Evolutionary conservation across 768 basidiomycete genomes (phyloP), one percentile per base, ranked within the genome.

Genomic region (Lactarius indigo): DNA sequence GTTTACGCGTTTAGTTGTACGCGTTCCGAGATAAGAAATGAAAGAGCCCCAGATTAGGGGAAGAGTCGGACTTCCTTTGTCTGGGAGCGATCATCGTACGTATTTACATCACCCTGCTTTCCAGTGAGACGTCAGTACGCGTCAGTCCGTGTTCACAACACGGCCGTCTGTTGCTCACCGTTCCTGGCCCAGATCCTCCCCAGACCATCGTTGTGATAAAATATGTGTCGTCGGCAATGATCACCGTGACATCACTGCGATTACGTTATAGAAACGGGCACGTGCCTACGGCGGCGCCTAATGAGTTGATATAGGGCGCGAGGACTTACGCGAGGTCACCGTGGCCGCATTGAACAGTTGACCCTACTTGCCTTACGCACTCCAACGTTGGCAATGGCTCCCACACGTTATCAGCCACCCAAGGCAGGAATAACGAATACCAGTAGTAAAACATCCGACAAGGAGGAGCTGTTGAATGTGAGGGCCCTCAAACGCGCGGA

Each of bases 401-500:
- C 50, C 23, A 52, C 26, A 52, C 50, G 50, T 7, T 52, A 52
- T 52, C 23, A 15, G 2, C 23, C 50, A 26, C 5, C 50, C 50
- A 17, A 26, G 13, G 5, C 23, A 15, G 26, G 26, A 23, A 13
- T 5, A 13, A 28, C 50, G 50, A 15, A 26, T 17, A 52, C 23
- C 13, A 52, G 50, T 52, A 26, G 18, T 44, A 42, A 33, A 41
- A 9, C 39, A 17, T 17, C 59, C 1, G 23, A 50, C 28, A 62
- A 50, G 35, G 55, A 50, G 5, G 35, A 33, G 20, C 28, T 23
- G 28, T 8, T 57, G 9, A 30, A 66, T 15, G 55, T 28, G 35
- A 56, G 65, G 5, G 56, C 65, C 18, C 20, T 57, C 18, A 52
- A 54, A 37, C 60, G 60, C 30, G 47, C 26, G 18, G 60, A 62